These are phyloP conservation scores for Gonapodya sp. DNA, from an alignment of 192 early-diverging fungal species.

Conservation along the genomic window DNA sequence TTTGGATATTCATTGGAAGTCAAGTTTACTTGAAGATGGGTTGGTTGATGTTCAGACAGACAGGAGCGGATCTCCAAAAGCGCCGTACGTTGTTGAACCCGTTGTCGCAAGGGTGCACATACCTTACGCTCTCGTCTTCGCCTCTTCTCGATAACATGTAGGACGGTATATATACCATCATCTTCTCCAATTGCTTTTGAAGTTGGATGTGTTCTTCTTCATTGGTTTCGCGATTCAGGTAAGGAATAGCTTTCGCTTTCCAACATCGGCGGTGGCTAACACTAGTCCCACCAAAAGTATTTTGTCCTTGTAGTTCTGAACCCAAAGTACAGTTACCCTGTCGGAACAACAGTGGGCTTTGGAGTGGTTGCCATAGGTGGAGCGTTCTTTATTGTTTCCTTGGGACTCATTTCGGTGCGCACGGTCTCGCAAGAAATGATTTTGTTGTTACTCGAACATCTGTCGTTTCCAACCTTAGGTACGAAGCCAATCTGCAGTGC, in stretches of 20 bases:
- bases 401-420: not conserved
- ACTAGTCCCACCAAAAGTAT: no score
- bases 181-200: not conserved
- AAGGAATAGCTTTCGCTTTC: no score
- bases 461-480: no score
- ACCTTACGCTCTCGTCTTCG: no score
- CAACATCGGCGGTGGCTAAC: no score
- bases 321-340: not conserved
- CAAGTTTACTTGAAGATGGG: constrained; percentile 1
- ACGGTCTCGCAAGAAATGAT: not conserved
- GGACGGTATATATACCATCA: not conserved
- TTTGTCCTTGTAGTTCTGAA: not conserved
- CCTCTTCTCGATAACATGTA: no score
- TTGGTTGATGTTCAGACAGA: not conserved
- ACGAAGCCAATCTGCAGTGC: not conserved
- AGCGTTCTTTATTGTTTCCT: not conserved
- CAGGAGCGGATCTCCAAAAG: not conserved
- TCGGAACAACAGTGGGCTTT: not conserved
- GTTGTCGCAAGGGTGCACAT: no score
- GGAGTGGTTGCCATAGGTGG: not conserved
- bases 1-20: not conserved
- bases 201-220: not conserved
- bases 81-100: not conserved
- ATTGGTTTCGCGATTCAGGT: not conserved
- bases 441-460: no score